These are phyloP conservation scores for Eruca vesicaria DNA, from an alignment of 441 rosid species.

Conservation along the genomic window DNA sequence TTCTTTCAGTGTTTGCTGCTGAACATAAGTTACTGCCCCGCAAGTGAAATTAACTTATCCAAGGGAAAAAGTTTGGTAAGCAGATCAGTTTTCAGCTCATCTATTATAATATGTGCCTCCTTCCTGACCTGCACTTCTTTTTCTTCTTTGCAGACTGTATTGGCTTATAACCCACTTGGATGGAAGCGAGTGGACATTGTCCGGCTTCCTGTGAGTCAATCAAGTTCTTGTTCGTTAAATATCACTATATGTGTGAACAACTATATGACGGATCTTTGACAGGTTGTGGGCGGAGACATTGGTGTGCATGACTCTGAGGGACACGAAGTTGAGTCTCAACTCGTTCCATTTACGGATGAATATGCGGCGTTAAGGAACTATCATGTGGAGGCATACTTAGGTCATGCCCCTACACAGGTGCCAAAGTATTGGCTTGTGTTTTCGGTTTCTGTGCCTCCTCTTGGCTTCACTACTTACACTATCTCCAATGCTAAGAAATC, in stretches of 20 bases:
- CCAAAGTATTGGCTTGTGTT: constrained; percentile 95
- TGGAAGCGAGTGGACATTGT: constrained; percentile 91
- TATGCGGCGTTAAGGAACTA: constrained; percentile 56
- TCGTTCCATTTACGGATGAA: constrained; percentile 70
- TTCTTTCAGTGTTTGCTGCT: constrained; percentile 83
- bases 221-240: constrained; percentile 15
- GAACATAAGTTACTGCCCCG: constrained; percentile 95
- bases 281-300: constrained; percentile 71
- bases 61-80: constrained; percentile 78
- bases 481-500: constrained; percentile 61
- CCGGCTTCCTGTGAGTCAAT: constrained; percentile 80
- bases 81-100: constrained; percentile 25
- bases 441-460: constrained; percentile 78
- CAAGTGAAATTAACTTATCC: constrained; percentile 70
- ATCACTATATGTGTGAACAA: background rate
- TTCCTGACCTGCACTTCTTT: constrained; percentile 14
- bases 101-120: constrained; percentile 16
- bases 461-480: constrained; percentile 89
- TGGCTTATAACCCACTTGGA: constrained; percentile 94
- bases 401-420: constrained; percentile 51
- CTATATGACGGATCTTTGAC: constrained; percentile 17
- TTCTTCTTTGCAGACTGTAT: constrained; percentile 54
- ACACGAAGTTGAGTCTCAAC: constrained; percentile 81
- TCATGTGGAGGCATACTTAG: constrained; percentile 83
- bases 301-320: constrained; percentile 79